phyloP scores from a whole-genome alignment of 306 rosid species.

The Ormosia emarginata region DNA sequence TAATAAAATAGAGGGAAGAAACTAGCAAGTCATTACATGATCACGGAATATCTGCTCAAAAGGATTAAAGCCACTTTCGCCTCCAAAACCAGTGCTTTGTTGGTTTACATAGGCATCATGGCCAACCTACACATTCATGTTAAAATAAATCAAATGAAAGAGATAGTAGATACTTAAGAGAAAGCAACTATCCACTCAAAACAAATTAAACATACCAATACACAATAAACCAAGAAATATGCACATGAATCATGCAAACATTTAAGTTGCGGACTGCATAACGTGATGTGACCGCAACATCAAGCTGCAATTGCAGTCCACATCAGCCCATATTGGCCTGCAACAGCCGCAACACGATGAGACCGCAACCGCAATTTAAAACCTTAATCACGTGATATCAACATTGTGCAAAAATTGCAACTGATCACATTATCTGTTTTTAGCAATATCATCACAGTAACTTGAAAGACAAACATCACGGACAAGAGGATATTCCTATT shows the following conservation, averaged over 20 bases:
- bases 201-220: not conserved
- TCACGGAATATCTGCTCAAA: slow-evolving; percentile 60
- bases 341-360: too few relatives aligned
- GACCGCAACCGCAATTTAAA: too few relatives aligned
- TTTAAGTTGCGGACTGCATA: too few relatives aligned
- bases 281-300: too few relatives aligned
- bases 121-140: slow-evolving; percentile 57
- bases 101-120: slow-evolving; percentile 70
- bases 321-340: too few relatives aligned
- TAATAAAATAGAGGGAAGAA: not conserved
- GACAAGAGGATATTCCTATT: not conserved
- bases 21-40: slow-evolving; percentile 46
- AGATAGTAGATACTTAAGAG: not conserved
- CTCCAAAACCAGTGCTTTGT: slow-evolving; percentile 57
- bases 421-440: not conserved
- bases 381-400: not conserved
- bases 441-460: not conserved
- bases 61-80: slow-evolving; percentile 65
- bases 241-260: not conserved
- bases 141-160: slow-evolving; percentile 10
- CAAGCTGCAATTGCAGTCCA: too few relatives aligned
- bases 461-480: not conserved
- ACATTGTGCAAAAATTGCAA: not conserved
- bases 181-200: slow-evolving; percentile 18
- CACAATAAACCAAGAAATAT: not conserved